Evolutionary conservation across 345 rosid species (phyloP), one percentile per base, ranked within the genome.

Genomic region (Corchorus olitorius): DNA sequence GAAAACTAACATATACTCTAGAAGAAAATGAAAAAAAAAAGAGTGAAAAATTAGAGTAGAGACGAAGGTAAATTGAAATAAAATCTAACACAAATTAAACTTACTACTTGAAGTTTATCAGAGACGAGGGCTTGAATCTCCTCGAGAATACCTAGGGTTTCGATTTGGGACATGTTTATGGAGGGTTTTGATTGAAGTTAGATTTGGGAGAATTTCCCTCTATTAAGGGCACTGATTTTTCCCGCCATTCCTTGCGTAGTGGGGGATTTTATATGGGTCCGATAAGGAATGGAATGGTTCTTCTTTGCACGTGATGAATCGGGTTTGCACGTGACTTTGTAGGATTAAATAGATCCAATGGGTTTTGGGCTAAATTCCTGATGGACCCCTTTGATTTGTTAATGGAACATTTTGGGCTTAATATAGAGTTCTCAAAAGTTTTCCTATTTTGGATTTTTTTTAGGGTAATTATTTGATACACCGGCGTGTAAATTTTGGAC

Each of bases 41-140:
- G 12, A 27, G 3, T 78, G 16, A 33, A 54, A 20, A 3, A 33
- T 0, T 43, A 13, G 14, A 58, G 0, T 37, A 14, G 9, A 53
- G 1, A 63, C 6, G 43, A 39, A 39, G 6, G 43, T 34, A 33
- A 64, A 22, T 15, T 20, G 17, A 34, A 55, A 46, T 1, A n/a
- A 68, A 68, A 22, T 4, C 53, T 0, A 33, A 34, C 1, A 8
- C 4, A 50, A 49, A 62, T 43, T 17, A 65, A 68, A 27, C 53
- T 79, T 87, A 92, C 97, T 88, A 89, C 94, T 95, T 90, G 93
- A 58, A 89, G 87, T 58, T 89, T 86, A 86, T 91, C 98, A 63
- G 92, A 89, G 65, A 95, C 93, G 58, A 92, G 89, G 74, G 91
- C 80, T 63, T 89, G 83, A 79, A 93, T 83, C 83, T 95, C 92